Conservation (phyloP, 176 grass and related monocot genomes). For the Elaeis guineensis region DNA sequence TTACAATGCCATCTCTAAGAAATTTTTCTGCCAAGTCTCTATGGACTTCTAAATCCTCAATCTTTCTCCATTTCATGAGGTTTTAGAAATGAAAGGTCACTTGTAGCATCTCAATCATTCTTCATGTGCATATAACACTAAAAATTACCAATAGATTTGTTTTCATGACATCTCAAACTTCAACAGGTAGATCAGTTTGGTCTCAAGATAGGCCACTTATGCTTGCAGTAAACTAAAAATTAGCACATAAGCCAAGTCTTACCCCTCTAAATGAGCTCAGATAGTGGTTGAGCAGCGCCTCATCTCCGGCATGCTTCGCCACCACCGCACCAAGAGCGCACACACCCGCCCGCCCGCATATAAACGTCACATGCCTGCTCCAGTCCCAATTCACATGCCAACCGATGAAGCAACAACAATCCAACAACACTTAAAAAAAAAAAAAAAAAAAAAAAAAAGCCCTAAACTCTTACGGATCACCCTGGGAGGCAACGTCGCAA, state of each 20-base stretch:
- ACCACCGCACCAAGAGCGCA: constrained; percentile 77
- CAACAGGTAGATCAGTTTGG: too few relatives aligned
- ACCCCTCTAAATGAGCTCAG: constrained; percentile 76
- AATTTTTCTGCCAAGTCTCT: too few relatives aligned
- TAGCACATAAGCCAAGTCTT: constrained; percentile 5
- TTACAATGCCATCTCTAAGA: too few relatives aligned
- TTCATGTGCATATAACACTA: too few relatives aligned
- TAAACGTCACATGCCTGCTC: constrained; percentile 85
- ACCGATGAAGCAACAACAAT: neutral
- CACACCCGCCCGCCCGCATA: constrained; percentile 68
- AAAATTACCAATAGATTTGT: too few relatives aligned
- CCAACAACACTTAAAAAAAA: neutral
- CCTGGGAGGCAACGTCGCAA: constrained; percentile 12
- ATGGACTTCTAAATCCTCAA: too few relatives aligned
- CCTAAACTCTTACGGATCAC: neutral
- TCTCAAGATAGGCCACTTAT: too few relatives aligned
- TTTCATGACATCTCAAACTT: too few relatives aligned
- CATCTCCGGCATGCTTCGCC: constrained; percentile 37
- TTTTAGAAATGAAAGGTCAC: too few relatives aligned
- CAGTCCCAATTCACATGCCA: constrained; percentile 7
- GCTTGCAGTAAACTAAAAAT: too few relatives aligned
- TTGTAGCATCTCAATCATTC: too few relatives aligned
- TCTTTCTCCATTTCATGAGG: too few relatives aligned
- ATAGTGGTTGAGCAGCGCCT: constrained; percentile 37
- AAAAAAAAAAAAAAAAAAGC: neutral